phyloP scores from a whole-genome alignment of 176 grass and related monocot species.

The Phoenix roebelenii region DNA sequence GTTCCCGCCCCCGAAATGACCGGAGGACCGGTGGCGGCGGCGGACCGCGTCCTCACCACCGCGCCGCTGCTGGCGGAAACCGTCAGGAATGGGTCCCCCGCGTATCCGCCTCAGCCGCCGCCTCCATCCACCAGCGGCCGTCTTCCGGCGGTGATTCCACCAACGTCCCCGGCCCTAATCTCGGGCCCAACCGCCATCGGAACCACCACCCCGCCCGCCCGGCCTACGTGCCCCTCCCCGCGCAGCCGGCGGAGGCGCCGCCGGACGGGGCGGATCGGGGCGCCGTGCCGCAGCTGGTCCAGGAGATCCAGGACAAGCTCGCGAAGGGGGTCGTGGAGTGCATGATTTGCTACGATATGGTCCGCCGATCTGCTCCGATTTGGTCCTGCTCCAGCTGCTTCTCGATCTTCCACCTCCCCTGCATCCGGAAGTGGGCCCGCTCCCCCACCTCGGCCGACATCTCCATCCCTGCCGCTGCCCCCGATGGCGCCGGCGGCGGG shows the following conservation, averaged over 20 bases:
- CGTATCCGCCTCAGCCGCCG: slow-evolving; percentile 6
- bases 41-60: slow-evolving; percentile 26
- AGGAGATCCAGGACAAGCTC: slow-evolving; percentile 95
- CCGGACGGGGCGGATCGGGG: background rate
- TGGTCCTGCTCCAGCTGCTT: slow-evolving; percentile 96
- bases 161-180: slow-evolving; percentile 1
- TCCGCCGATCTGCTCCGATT: slow-evolving; percentile 57
- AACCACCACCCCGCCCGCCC: background rate
- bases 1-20: background rate
- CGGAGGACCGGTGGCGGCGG: slow-evolving; percentile 7
- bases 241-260: background rate
- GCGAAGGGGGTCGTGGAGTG: slow-evolving; percentile 69
- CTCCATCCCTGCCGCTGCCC: background rate
- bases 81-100: slow-evolving; percentile 53
- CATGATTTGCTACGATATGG: slow-evolving; percentile 99
- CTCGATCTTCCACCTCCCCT: slow-evolving; percentile 91
- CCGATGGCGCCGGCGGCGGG: slow-evolving; percentile 11
- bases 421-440: slow-evolving; percentile 85
- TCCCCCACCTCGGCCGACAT: slow-evolving; percentile 63
- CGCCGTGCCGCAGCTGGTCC: slow-evolving; percentile 73
- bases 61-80: slow-evolving; percentile 2
- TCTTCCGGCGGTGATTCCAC: background rate
- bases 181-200: slow-evolving; percentile 1
- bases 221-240: background rate
- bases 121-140: slow-evolving; percentile 7